These are phyloP conservation scores for Trichoderma semiorbis DNA, from an alignment of 2,329 filamentous ascomycete genomes.

Conservation along the genomic window DNA sequence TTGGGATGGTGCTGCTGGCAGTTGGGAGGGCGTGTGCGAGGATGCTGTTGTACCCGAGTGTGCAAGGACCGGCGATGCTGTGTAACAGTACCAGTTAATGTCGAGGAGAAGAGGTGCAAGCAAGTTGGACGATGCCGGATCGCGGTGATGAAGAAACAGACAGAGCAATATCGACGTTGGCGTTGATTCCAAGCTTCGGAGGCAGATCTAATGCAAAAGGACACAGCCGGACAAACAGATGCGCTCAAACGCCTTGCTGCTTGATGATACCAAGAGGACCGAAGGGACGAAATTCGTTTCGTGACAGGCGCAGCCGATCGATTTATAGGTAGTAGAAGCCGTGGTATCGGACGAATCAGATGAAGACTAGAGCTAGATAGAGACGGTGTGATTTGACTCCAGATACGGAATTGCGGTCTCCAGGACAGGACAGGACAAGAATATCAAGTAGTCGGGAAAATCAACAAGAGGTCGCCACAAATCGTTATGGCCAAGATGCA, in stretches of 20 bases:
- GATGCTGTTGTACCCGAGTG: slow-evolving; percentile 12
- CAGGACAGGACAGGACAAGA: not conserved
- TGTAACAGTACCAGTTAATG: slow-evolving; percentile 9
- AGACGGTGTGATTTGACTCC: not conserved
- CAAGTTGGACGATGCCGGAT: not conserved
- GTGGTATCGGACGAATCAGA: not conserved
- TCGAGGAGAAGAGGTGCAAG: not conserved
- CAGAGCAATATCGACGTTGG: not conserved
- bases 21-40: slow-evolving; percentile 12
- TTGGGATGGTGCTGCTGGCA: slow-evolving; percentile 15
- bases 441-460: not conserved
- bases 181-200: not conserved
- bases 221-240: not conserved
- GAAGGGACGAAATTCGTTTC: not conserved
- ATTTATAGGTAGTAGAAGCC: not conserved
- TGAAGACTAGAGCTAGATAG: not conserved
- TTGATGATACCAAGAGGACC: not conserved
- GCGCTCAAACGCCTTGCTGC: not conserved
- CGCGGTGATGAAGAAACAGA: not conserved
- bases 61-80: slow-evolving; percentile 12
- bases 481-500: not conserved
- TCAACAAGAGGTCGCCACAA: not conserved
- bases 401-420: not conserved
- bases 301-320: slow-evolving; percentile 8
- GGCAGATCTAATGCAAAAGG: not conserved